Evolutionary conservation across 2,329 filamentous ascomycete species (phyloP), one percentile per base, ranked within the genome.

Genomic region (Monilinia vaccinii-corymbosi): DNA sequence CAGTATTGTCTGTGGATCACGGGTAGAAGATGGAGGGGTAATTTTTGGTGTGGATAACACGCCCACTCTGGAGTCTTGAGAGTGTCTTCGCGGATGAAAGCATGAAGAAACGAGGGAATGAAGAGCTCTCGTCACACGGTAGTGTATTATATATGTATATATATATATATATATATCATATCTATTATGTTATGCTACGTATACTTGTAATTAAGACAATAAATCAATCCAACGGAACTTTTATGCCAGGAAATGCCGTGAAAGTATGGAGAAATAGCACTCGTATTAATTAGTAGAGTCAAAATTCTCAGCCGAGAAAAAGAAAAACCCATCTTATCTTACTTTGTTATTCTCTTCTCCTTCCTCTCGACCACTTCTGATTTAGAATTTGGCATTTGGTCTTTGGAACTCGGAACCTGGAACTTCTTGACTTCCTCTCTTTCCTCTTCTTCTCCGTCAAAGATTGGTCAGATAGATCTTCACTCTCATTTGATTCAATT

Each of bases 251-350:
- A 31, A 23, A 21, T 51, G 50, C 56, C 56, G 56, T 42, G 32
- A 14, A 14, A 16, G 4, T n/a, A n/a, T n/a, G n/a, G n/a, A n/a
- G n/a, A n/a, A n/a, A n/a, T n/a, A n/a, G n/a, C n/a, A n/a, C n/a
- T n/a, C n/a, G n/a, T n/a, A n/a, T n/a, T n/a, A n/a, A n/a, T n/a
- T n/a, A n/a, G n/a, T n/a, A 34, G 32, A 34, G 13, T 34, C 13
- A 34, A 34, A 34, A 34, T 8, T 34, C 32, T 14, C 56, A 53
- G 48, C 57, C 57, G 57, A 59, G 57, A 59, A 59, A 59, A 34
- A 16, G 4, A 14, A 53, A 50, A 53, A 59, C 53, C 40, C 57
- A 59, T n/a, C n/a, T n/a, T n/a, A n/a, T n/a, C n/a, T n/a, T n/a
- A n/a, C 38, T 18, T 9, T n/a, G 18, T n/a, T 18, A 42, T 52